phyloP scores from a whole-genome alignment of 345 rosid genomes.

The Erucastrum elatum region DNA sequence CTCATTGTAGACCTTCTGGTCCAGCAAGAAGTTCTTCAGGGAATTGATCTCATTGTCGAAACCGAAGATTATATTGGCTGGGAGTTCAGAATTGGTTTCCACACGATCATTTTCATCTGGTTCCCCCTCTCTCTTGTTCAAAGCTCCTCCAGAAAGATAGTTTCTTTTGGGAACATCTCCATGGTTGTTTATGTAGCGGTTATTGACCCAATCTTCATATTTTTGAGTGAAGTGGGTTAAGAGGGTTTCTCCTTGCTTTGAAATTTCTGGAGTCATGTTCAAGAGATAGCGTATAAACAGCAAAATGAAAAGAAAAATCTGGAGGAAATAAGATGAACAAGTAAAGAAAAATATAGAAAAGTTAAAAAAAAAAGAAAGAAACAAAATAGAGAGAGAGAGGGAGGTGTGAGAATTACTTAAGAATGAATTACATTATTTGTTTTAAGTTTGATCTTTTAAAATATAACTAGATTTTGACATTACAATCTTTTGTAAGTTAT shows the following conservation, averaged over 20 bases:
- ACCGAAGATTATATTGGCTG: not conserved
- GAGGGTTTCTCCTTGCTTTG: not conserved
- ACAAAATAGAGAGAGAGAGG: no score
- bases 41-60: constrained; percentile 32
- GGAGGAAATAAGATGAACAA: no score
- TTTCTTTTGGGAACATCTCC: not conserved
- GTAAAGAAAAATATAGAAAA: no score
- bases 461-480: no score
- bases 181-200: not conserved
- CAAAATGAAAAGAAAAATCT: not conserved
- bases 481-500: no score
- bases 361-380: no score
- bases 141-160: not conserved
- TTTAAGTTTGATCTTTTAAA: no score
- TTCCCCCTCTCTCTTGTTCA: not conserved
- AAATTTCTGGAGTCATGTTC: not conserved
- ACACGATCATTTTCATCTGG: constrained; percentile 1
- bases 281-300: not conserved
- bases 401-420: no score
- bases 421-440: no score
- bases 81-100: not conserved
- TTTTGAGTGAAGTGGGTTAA: not conserved
- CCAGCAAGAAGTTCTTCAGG: constrained; percentile 28
- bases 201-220: not conserved
- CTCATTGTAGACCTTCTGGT: constrained; percentile 19